Evolutionary conservation across 257 asterid species (phyloP).

Genomic region (Gentiana macrophylla): DNA sequence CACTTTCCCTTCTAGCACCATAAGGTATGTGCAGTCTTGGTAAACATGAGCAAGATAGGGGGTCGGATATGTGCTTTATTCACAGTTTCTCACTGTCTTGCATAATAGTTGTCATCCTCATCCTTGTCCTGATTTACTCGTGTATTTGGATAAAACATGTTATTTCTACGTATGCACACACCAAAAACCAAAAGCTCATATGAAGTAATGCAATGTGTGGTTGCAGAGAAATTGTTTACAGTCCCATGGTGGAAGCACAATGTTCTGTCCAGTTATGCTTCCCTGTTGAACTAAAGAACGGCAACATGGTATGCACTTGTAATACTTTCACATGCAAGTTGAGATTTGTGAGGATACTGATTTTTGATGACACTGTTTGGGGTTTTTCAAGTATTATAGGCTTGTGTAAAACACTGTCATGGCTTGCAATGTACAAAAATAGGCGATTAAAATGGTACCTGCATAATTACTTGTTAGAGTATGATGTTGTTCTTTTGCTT

Average conservation of each 20-base stretch:
- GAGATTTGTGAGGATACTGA: background rate
- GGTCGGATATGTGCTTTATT: too few relatives aligned
- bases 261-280: conserved; percentile 93
- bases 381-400: background rate
- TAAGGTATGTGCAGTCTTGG: conserved; percentile 38
- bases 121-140: background rate
- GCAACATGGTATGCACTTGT: conserved; percentile 42
- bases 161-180: background rate
- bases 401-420: too few relatives aligned
- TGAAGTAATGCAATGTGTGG: conserved; percentile 19
- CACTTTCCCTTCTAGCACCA: conserved; percentile 61
- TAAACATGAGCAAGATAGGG: background rate
- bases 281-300: conserved; percentile 81
- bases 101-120: too few relatives aligned
- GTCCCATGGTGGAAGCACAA: conserved; percentile 99
- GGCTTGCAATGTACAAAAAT: too few relatives aligned
- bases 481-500: conserved; percentile 11
- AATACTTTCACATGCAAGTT: background rate
- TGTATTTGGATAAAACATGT: background rate
- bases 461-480: background rate
- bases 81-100: too few relatives aligned
- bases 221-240: conserved; percentile 76
- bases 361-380: background rate
- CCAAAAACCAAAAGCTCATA: conserved; percentile 6
- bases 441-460: too few relatives aligned